These are phyloP conservation scores for Cyclotella cryptica DNA, from an alignment of 108 stramenopile species.

Conservation along the genomic window DNA sequence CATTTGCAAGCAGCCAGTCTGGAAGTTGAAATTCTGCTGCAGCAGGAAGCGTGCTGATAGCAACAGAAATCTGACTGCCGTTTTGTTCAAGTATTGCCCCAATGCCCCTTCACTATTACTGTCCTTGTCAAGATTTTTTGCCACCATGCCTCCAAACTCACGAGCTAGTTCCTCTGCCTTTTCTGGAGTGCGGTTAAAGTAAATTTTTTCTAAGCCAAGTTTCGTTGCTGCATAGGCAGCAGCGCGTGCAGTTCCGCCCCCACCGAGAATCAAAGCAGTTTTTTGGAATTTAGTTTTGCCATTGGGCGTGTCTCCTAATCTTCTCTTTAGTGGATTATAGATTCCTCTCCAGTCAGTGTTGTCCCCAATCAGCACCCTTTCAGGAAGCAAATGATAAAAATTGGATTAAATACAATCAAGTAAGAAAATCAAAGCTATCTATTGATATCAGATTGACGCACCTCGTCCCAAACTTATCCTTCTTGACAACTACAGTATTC, in stretches of 20 bases:
- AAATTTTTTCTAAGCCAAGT: slow-evolving; percentile 86
- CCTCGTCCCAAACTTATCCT: slow-evolving; percentile 63
- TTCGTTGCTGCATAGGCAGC: slow-evolving; percentile 89
- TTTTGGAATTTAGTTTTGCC: slow-evolving; percentile 10
- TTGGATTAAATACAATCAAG: neutral
- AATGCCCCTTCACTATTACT: slow-evolving; percentile 31
- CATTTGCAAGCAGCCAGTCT: slow-evolving; percentile 64
- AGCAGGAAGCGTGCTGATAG: slow-evolving; percentile 95
- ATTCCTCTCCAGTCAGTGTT: slow-evolving; percentile 99
- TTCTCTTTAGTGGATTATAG: slow-evolving; percentile 83
- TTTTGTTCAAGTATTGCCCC: slow-evolving; percentile 33
- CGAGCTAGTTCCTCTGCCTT: slow-evolving; percentile 91
- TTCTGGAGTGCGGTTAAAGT: slow-evolving; percentile 93
- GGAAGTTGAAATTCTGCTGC: slow-evolving; percentile 92
- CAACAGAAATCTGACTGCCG: slow-evolving; percentile 62
- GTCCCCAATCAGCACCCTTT: slow-evolving; percentile 85
- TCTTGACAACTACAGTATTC: slow-evolving; percentile 89
- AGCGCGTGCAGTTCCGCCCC: slow-evolving; percentile 97
- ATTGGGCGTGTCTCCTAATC: slow-evolving; percentile 58
- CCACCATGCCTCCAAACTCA: slow-evolving; percentile 89
- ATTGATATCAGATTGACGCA: neutral
- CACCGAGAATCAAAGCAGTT: slow-evolving; percentile 93
- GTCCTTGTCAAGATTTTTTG: slow-evolving; percentile 66
- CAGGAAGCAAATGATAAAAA: neutral
- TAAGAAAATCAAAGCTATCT: neutral